phyloP scores from a whole-genome alignment of 441 rosid species.

The Adansonia grandidieri region DNA sequence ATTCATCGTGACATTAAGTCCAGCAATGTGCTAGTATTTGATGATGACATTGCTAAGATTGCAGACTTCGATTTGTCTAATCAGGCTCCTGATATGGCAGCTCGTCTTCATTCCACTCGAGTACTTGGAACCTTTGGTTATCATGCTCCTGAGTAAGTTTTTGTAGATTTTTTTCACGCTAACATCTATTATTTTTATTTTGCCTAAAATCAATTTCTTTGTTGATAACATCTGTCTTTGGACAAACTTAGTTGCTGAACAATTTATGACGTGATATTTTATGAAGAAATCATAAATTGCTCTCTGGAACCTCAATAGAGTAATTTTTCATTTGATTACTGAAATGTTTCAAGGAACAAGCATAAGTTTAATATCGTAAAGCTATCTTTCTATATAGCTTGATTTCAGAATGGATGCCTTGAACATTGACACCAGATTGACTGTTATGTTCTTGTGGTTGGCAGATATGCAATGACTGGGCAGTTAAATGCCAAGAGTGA shows the following conservation, averaged over 20 bases:
- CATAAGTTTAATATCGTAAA: background rate
- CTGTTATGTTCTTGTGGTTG: constrained; percentile 17
- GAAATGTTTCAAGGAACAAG: constrained; percentile 11
- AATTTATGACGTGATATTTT: background rate
- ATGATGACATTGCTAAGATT: constrained; percentile 73
- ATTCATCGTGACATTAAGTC: constrained; percentile 75
- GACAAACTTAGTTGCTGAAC: background rate
- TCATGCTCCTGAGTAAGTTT: too few species aligned
- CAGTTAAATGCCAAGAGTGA: constrained; percentile 75
- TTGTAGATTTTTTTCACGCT: background rate
- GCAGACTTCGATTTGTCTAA: constrained; percentile 77
- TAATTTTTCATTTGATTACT: constrained; percentile 18
- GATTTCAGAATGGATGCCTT: constrained; percentile 23
- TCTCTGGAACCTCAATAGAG: background rate
- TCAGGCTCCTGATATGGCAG: constrained; percentile 80
- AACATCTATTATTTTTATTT: constrained; percentile 13
- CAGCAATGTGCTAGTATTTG: constrained; percentile 70
- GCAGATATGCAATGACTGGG: constrained; percentile 77
- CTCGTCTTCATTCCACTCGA: constrained; percentile 78
- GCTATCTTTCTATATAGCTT: background rate
- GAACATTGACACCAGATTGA: constrained; percentile 2
- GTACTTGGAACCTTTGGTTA: constrained; percentile 72
- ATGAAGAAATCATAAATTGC: background rate
- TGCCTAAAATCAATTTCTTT: background rate
- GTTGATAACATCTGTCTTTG: background rate